Base-by-base conservation (phyloP, 202 grass and related monocot genomes). In the Thinopyrum obtusiflorum region DNA sequence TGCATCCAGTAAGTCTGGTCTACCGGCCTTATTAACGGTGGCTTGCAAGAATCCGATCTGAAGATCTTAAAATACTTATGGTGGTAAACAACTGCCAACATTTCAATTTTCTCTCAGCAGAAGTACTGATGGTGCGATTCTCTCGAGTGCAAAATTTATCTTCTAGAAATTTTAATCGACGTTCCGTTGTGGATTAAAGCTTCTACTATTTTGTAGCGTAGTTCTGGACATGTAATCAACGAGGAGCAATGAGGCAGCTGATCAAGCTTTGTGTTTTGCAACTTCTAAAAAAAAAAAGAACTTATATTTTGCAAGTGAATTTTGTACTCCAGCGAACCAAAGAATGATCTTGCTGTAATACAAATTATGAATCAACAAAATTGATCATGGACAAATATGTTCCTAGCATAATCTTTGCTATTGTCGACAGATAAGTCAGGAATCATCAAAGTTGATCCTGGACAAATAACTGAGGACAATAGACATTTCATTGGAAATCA, bases 1-100 rank as follows among this genome's bases (percentile, higher is more conserved):
- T 3, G 91, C 24, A 92, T 98, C 73, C 89, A 65, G 91, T 92
- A 89, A 95, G 93, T 86, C 68, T 68, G 57, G 84, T 83, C 57
- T 47, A 65, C 13, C 37, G 9, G 4, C 53, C 29, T 32, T 53
- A 17, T 51, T 51, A 17, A 59, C 65, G 17, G 7, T 49, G 24
- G 29, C 7, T 81, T 53, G 63, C 18, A 21, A 65, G 10, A 77
- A 26, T 90, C 57, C 9, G 93, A 88, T 49, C 92, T 98, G 70
- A 94, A 24, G 59, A 24, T 61, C 18, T 61, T 61, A 55, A 20
- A 8, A 55, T 3, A 53, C 17, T 2, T 7, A 20, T 8, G 51
- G 51, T 20, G 51, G 51, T 1, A 55, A 20, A 55, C 1, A 20
- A 55, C 6, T 55, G 6, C 51, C 18, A 1, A 0, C 0, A 55